phyloP scores from a whole-genome alignment of 306 rosid species.

The Prunus davidiana region DNA sequence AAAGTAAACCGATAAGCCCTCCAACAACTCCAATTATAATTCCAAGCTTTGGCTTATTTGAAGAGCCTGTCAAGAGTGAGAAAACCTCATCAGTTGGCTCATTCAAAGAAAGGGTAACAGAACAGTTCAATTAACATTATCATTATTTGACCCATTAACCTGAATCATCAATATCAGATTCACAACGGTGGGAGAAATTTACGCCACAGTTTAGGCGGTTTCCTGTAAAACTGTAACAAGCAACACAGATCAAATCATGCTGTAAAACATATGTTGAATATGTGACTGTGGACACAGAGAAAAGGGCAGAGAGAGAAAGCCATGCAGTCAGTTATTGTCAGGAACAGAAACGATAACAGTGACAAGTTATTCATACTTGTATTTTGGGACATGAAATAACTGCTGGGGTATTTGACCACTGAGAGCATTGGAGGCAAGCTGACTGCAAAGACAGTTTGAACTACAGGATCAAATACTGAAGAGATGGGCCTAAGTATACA shows the following conservation, averaged over 20 bases:
- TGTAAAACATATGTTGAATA: neutral
- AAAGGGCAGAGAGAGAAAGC: neutral
- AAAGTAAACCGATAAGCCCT: conserved; percentile 45
- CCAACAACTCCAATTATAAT: conserved; percentile 67
- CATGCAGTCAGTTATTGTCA: neutral
- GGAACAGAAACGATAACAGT: neutral
- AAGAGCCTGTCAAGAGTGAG: conserved; percentile 46
- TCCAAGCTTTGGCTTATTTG: conserved; percentile 57
- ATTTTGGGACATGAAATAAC: conserved; percentile 54
- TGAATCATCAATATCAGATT: conserved; percentile 43
- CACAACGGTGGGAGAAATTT: conserved; percentile 48
- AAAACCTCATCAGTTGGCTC: conserved; percentile 28
- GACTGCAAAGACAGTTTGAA: conserved; percentile 57
- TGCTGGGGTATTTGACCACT: conserved; percentile 70
- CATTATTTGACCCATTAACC: conserved; percentile 49
- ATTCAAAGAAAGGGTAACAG: conserved; percentile 2
- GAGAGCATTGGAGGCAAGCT: conserved; percentile 70
- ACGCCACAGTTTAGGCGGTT: conserved; percentile 68
- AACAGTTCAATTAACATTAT: conserved; percentile 5
- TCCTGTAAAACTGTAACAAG: conserved; percentile 78
- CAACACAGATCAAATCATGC: conserved; percentile 17
- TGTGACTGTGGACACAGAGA: neutral
- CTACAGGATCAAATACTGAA: conserved; percentile 33
- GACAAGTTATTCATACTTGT: conserved; percentile 60
- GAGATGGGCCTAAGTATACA: conserved; percentile 2